Evolutionary conservation across 2,329 filamentous ascomycete genomes (phyloP).

Genomic region (Thermothelomyces thermophilus): DNA sequence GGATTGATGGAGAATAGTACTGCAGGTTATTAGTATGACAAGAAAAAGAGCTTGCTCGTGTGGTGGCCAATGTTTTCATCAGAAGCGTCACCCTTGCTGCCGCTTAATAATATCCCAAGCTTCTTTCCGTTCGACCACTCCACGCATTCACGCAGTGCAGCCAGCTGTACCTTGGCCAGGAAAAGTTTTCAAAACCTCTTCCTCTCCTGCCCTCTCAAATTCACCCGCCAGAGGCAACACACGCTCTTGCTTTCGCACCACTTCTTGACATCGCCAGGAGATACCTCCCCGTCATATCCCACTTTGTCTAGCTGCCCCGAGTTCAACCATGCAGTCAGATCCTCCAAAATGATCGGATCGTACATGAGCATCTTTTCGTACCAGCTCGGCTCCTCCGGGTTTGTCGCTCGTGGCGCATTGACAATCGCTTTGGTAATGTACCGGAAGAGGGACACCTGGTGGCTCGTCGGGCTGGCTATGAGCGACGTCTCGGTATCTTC

Average conservation of each 20-base stretch:
- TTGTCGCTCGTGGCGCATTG: constrained; percentile 42
- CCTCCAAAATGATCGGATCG: constrained; percentile 83
- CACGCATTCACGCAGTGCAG: too few relatives aligned
- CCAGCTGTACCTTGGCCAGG: too few relatives aligned
- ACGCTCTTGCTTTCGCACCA: constrained; percentile 89
- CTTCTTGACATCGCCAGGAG: constrained; percentile 62
- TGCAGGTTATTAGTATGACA: too few relatives aligned
- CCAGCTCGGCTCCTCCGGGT: constrained; percentile 60
- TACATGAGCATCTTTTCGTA: constrained; percentile 91
- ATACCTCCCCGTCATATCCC: constrained; percentile 60
- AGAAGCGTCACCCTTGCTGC: too few relatives aligned
- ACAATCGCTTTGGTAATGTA: constrained; percentile 51
- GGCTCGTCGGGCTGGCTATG: constrained; percentile 31
- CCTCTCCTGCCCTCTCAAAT: constrained; percentile 44
- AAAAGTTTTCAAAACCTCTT: constrained; percentile 42
- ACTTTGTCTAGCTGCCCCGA: constrained; percentile 56
- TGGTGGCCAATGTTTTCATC: too few relatives aligned
- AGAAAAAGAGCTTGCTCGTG: too few relatives aligned
- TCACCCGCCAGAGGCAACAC: constrained; percentile 70
- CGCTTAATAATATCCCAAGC: too few relatives aligned
- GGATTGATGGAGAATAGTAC: too few relatives aligned
- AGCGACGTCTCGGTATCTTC: constrained; percentile 43
- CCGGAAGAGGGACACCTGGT: constrained; percentile 42
- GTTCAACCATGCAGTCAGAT: constrained; percentile 78
- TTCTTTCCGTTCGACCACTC: too few relatives aligned